phyloP scores from a whole-genome alignment of 2,329 filamentous ascomycete species.

The Cladophialophora yegresii region DNA sequence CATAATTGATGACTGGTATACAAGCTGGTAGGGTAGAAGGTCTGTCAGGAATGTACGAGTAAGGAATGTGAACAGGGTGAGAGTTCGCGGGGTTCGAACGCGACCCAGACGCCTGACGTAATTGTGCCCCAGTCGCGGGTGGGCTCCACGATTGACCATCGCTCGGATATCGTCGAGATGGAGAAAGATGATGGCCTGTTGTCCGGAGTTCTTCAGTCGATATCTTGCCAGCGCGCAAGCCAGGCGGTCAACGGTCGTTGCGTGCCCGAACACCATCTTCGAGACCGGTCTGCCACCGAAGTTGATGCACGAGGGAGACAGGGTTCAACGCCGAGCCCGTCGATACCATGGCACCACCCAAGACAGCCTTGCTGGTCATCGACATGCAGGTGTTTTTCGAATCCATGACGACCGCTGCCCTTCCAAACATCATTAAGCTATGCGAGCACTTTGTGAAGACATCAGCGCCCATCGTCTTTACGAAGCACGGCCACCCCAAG shows the following conservation, averaged over 20 bases:
- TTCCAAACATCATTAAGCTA: conserved; percentile 43
- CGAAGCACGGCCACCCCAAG: conserved; percentile 45
- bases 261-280: conserved; percentile 11
- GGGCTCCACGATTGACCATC: neutral
- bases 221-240: neutral
- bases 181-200: neutral
- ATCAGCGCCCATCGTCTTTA: conserved; percentile 43
- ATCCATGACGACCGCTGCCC: conserved; percentile 40
- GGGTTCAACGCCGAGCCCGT: neutral
- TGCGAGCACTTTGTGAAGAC: conserved; percentile 38
- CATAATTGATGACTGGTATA: neutral
- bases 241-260: neutral
- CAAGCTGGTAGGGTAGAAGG: neutral
- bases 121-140: neutral
- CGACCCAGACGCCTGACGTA: neutral
- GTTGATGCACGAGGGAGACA: conserved; percentile 1
- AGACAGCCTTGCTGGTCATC: conserved; percentile 46
- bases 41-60: neutral
- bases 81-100: neutral
- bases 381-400: conserved; percentile 48
- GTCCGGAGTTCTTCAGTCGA: neutral
- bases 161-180: neutral
- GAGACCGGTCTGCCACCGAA: neutral
- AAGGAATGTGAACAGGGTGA: neutral
- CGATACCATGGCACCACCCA: conserved; percentile 10